Conservation (phyloP, 1,284 basidiomycete genomes). For the Tylopilus orsonianus region DNA sequence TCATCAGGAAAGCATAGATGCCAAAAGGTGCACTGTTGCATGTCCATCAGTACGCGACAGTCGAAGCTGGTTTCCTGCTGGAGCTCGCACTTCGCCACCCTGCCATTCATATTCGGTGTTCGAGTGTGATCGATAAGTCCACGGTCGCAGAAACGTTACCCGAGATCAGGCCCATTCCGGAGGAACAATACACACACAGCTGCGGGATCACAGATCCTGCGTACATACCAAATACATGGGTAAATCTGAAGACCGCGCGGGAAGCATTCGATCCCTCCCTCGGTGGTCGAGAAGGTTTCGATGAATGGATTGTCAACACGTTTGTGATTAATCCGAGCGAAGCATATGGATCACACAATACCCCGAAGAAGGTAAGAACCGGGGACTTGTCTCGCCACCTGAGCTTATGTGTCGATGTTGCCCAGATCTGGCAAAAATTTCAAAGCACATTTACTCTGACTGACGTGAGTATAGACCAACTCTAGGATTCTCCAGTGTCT, state of each 20-base stretch:
- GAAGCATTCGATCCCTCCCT: constrained; percentile 47
- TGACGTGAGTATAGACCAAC: constrained; percentile 37
- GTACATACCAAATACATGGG: constrained; percentile 52
- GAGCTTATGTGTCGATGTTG: neutral
- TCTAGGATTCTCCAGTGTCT: neutral
- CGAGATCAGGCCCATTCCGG: constrained; percentile 48
- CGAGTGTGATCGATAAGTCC: constrained; percentile 28
- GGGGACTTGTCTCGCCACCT: no score
- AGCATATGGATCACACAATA: constrained; percentile 68
- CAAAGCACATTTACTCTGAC: constrained; percentile 52
- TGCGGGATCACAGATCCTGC: constrained; percentile 42
- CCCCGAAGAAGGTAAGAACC: constrained; percentile 54
- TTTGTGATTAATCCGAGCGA: constrained; percentile 65
- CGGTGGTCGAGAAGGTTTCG: constrained; percentile 62
- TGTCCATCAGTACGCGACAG: constrained; percentile 67
- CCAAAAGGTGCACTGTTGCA: constrained; percentile 74
- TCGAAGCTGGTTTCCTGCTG: constrained; percentile 51
- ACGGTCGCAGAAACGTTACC: constrained; percentile 46
- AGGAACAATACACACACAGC: constrained; percentile 34
- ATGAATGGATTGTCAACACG: constrained; percentile 55
- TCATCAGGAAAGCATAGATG: constrained; percentile 45
- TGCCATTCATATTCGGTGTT: constrained; percentile 54
- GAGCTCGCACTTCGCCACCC: constrained; percentile 53
- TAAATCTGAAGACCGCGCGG: constrained; percentile 52
- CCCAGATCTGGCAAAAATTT: constrained; percentile 73